These are phyloP conservation scores for Dorcoceras hygrometricum DNA, from an alignment of 257 asterid genomes.

Conservation along the genomic window DNA sequence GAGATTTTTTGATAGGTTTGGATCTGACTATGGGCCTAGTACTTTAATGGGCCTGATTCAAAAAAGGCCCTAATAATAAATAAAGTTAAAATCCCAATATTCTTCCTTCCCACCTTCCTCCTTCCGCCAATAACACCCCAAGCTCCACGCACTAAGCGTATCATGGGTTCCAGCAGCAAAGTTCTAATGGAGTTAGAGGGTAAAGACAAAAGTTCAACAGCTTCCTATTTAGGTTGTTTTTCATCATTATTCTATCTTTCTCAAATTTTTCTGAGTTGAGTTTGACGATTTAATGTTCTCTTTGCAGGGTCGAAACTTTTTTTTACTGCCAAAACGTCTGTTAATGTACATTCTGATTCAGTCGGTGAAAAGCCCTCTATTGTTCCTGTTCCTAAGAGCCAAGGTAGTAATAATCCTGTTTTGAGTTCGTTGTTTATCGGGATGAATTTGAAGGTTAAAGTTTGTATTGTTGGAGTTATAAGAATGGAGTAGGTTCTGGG, in stretches of 20 bases:
- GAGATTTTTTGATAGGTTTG: no score
- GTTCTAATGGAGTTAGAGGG: not conserved
- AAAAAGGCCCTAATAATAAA: no score
- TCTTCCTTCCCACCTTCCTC: no score
- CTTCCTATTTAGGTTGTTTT: not conserved
- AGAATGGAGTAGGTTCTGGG: not conserved
- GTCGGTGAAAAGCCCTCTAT: not conserved
- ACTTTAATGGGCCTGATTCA: no score
- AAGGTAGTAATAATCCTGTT: not conserved
- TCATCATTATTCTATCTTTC: not conserved
- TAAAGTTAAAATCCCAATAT: no score
- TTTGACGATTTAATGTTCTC: not conserved
- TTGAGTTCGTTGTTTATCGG: not conserved
- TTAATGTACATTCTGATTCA: not conserved
- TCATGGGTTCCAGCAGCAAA: not conserved
- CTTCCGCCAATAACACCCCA: not conserved
- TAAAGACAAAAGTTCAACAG: not conserved
- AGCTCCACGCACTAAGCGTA: not conserved
- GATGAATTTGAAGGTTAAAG: not conserved
- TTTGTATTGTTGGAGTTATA: no score
- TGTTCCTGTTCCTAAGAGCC: not conserved
- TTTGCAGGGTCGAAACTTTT: not conserved
- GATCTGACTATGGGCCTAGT: no score
- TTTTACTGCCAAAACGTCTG: not conserved
- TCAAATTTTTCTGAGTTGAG: not conserved